Evolutionary conservation across 352 stramenopile genomes (phyloP).

Genomic region (Globisporangium iwayamae): DNA sequence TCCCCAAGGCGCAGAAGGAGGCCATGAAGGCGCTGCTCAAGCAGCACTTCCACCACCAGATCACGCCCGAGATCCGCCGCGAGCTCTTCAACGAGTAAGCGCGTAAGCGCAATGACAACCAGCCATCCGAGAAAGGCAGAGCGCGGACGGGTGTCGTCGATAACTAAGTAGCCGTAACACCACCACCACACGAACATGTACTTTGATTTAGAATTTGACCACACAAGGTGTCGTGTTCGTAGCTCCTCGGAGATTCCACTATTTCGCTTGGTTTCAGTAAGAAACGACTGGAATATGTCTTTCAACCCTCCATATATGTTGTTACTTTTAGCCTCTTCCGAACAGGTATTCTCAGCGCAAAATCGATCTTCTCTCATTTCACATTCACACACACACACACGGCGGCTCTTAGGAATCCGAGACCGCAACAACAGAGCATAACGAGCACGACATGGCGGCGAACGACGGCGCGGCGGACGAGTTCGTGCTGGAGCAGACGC

Average conservation of each 20-base stretch:
- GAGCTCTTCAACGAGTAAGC: conserved; percentile 90
- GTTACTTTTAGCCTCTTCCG: not conserved
- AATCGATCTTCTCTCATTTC: conserved; percentile 11
- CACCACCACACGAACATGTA: conserved; percentile 4
- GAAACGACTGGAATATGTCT: not conserved
- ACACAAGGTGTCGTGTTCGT: not conserved
- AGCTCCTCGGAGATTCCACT: not conserved
- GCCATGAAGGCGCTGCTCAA: conserved; percentile 91
- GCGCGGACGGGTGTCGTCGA: not conserved
- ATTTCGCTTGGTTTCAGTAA: not conserved
- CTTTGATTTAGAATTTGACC: conserved; percentile 7
- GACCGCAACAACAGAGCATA: not conserved
- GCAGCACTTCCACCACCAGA: conserved; percentile 94
- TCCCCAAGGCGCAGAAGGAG: conserved; percentile 94
- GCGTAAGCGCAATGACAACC: not conserved
- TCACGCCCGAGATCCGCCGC: conserved; percentile 97
- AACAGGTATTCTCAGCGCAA: not conserved
- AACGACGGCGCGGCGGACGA: conserved; percentile 15
- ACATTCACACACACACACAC: not conserved
- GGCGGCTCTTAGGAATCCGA: not conserved
- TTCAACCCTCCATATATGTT: not conserved
- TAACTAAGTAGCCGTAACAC: conserved; percentile 6
- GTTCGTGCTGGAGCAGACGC: conserved; percentile 62
- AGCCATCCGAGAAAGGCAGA: not conserved
- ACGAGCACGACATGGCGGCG: not conserved